These are phyloP conservation scores for Quillaja saponaria DNA, from an alignment of 306 rosid genomes.

Conservation along the genomic window DNA sequence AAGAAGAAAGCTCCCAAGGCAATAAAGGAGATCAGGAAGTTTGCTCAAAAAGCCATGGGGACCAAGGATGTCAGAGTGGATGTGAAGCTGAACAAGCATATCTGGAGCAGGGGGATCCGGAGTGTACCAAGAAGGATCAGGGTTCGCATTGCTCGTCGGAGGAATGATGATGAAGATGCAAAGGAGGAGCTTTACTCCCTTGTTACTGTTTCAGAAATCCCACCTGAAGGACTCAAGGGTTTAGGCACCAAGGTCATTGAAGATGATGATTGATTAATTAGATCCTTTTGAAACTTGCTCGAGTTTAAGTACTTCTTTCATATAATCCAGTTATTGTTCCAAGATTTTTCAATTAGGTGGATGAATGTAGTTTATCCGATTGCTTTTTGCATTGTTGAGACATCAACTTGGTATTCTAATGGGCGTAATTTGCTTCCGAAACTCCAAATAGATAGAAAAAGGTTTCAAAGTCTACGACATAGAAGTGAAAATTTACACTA, in stretches of 20 bases:
- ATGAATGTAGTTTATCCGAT: neutral
- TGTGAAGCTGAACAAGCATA: constrained; percentile 82
- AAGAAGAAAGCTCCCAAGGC: constrained; percentile 98
- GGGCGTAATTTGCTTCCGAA: no score
- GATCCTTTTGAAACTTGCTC: constrained; percentile 22
- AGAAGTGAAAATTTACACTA: no score
- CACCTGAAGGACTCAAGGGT: constrained; percentile 78
- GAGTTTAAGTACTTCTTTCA: constrained; percentile 21
- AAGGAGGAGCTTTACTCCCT: constrained; percentile 94
- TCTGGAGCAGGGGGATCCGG: constrained; percentile 95
- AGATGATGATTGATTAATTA: constrained; percentile 67
- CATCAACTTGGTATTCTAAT: neutral
- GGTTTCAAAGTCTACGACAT: no score
- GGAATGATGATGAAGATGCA: constrained; percentile 96
- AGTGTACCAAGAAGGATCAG: constrained; percentile 93
- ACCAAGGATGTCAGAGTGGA: constrained; percentile 89
- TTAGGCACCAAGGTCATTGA: constrained; percentile 88
- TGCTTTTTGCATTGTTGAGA: constrained; percentile 23
- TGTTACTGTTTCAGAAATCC: constrained; percentile 83
- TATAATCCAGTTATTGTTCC: constrained; percentile 16
- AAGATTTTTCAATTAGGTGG: constrained; percentile 8
- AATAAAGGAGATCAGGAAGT: constrained; percentile 90
- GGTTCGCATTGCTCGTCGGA: constrained; percentile 96
- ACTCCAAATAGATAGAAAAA: no score
- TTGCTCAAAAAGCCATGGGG: constrained; percentile 91